Evolutionary conservation across 139 green algal genomes (phyloP).

Genomic region (Zygnema cylindricum): DNA sequence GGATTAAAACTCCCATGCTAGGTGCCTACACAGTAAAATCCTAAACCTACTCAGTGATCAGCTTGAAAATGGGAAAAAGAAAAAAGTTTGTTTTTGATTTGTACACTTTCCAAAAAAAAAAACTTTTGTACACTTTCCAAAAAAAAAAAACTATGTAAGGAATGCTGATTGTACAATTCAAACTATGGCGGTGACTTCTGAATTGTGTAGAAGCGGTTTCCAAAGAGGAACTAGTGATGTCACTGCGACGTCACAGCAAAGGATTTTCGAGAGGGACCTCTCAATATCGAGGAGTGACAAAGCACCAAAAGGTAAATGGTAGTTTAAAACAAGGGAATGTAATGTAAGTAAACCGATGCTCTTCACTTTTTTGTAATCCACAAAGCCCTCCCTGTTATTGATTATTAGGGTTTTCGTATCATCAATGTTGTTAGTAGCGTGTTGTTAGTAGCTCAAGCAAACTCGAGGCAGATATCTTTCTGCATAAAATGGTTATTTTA

Average conservation of each 20-base stretch:
- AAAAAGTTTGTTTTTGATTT: neutral
- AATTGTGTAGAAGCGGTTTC: slow-evolving; percentile 62
- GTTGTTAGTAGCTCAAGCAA: too few species aligned
- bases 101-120: too few species aligned
- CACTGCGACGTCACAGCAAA: slow-evolving; percentile 73
- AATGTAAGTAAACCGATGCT: too few species aligned
- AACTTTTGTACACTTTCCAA: neutral
- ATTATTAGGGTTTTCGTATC: too few species aligned
- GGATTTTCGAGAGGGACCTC: slow-evolving; percentile 68
- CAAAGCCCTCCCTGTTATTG: too few species aligned
- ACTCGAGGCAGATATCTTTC: neutral
- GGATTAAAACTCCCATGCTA: too few species aligned
- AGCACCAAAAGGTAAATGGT: slow-evolving; percentile 80
- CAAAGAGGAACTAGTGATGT: slow-evolving; percentile 78
- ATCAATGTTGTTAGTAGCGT: too few species aligned
- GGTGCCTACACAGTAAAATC: too few species aligned
- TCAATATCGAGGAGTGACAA: slow-evolving; percentile 77
- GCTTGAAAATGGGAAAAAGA: neutral
- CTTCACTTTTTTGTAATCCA: too few species aligned
- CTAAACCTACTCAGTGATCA: slow-evolving; percentile 16
- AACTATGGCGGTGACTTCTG: too few species aligned
- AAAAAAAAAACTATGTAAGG: neutral
- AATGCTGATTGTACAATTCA: slow-evolving; percentile 4
- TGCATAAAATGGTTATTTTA: neutral
- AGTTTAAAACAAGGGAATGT: too few species aligned